Evolutionary conservation across 139 green algal species (phyloP).

Genomic region (Cymbomonas tetramitiformis): DNA sequence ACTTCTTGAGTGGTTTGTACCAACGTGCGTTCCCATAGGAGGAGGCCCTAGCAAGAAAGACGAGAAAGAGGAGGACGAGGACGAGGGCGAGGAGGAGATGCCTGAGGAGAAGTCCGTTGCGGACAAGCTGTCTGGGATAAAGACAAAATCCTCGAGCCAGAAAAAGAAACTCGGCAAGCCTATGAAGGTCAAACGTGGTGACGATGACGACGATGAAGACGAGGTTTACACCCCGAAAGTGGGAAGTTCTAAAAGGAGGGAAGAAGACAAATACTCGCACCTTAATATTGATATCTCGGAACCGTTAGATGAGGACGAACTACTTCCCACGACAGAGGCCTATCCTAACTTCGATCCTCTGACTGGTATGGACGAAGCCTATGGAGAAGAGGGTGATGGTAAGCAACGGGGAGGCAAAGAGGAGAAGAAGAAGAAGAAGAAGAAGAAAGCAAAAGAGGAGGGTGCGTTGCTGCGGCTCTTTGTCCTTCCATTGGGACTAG

Average conservation of each 20-base stretch:
- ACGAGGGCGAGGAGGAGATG: neutral
- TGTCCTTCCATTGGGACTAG: too few relatives aligned
- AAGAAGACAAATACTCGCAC: too few relatives aligned
- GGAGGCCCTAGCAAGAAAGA: conserved; percentile 4
- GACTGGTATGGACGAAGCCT: neutral
- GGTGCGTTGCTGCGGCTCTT: too few relatives aligned
- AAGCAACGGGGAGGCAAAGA: neutral
- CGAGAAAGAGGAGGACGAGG: conserved; percentile 5
- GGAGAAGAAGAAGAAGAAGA: neutral
- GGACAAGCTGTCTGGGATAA: too few relatives aligned
- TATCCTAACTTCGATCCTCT: conserved; percentile 12
- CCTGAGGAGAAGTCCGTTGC: neutral
- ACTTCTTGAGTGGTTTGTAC: neutral
- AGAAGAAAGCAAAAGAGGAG: neutral
- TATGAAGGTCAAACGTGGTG: neutral
- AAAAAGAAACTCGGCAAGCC: neutral
- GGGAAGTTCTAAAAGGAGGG: too few relatives aligned
- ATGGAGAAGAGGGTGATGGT: conserved; percentile 5
- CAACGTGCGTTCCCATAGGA: neutral
- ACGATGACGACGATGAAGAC: conserved; percentile 4
- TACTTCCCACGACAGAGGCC: conserved; percentile 3
- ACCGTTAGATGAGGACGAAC: neutral
- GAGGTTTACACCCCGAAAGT: too few relatives aligned
- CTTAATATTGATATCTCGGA: too few relatives aligned
- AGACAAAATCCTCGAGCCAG: too few relatives aligned